phyloP scores from a whole-genome alignment of 1,139 yeast species.

The Meyerozyma athensensis region DNA sequence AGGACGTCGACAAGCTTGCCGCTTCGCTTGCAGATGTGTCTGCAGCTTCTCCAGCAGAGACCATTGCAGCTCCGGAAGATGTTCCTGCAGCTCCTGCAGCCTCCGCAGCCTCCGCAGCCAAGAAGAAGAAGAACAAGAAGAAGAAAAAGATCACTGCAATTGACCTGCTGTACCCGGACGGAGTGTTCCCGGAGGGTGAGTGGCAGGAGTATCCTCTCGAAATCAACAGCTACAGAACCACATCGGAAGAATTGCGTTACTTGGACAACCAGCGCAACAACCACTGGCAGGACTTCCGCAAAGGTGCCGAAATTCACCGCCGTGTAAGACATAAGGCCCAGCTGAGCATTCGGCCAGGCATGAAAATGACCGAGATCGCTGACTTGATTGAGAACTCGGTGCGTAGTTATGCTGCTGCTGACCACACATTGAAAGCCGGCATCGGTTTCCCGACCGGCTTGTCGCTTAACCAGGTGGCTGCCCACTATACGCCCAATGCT shows the following conservation, averaged over 20 bases:
- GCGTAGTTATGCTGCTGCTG: slow-evolving; percentile 65
- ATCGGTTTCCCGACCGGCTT: slow-evolving; percentile 98
- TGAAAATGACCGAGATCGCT: slow-evolving; percentile 87
- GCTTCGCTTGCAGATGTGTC: too few species aligned
- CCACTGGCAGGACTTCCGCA: slow-evolving; percentile 83
- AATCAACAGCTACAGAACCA: slow-evolving; percentile 68
- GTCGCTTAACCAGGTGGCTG: slow-evolving; percentile 90
- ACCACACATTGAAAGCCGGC: slow-evolving; percentile 69
- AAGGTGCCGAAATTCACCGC: slow-evolving; percentile 94
- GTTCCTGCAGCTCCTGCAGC: background rate
- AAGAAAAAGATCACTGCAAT: slow-evolving; percentile 52
- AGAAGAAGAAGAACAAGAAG: slow-evolving; percentile 45
- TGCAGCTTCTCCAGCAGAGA: background rate
- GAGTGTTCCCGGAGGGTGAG: slow-evolving; percentile 83
- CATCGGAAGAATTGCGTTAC: slow-evolving; percentile 82
- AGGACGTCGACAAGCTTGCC: too few species aligned
- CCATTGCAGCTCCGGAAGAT: background rate
- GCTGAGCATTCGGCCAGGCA: slow-evolving; percentile 78
- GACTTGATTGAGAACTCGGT: slow-evolving; percentile 84
- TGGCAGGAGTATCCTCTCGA: slow-evolving; percentile 73
- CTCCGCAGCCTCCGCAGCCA: slow-evolving; percentile 10
- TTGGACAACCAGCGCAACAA: slow-evolving; percentile 62
- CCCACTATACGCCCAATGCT: slow-evolving; percentile 95
- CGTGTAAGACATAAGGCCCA: slow-evolving; percentile 82
- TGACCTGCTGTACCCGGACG: slow-evolving; percentile 64